These are phyloP conservation scores for Salix viminalis DNA, from an alignment of 345 rosid genomes.

Conservation along the genomic window DNA sequence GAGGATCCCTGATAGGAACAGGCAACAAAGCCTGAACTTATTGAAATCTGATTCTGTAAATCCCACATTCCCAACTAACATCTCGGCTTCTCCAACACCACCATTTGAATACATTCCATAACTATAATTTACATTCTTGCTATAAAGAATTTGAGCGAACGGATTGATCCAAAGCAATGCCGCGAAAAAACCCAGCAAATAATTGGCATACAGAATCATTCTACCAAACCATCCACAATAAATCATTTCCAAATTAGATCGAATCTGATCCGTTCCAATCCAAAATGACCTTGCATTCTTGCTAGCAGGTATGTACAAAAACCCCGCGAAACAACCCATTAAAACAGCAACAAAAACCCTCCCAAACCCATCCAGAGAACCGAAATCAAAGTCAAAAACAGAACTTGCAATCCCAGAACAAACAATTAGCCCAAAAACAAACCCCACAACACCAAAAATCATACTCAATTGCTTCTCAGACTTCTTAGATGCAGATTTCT, in stretches of 20 bases:
- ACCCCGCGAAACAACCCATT: conserved; percentile 61
- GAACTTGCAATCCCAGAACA: conserved; percentile 40
- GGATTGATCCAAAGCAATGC: conserved; percentile 88
- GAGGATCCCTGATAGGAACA: conserved; percentile 48
- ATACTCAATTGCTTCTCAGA: conserved; percentile 67
- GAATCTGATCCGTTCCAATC: conserved; percentile 89
- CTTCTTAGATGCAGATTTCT: conserved; percentile 81
- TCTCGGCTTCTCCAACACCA: conserved; percentile 17
- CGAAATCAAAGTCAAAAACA: conserved; percentile 60
- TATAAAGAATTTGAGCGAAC: conserved; percentile 47
- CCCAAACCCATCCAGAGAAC: conserved; percentile 48
- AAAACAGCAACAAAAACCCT: conserved; percentile 40
- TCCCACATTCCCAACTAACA: conserved; percentile 63
- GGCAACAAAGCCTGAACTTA: conserved; percentile 48
- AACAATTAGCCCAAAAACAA: conserved; percentile 47
- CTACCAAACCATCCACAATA: conserved; percentile 83
- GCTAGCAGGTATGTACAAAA: conserved; percentile 66
- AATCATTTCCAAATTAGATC: conserved; percentile 54
- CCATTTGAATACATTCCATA: conserved; percentile 7
- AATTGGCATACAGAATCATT: conserved; percentile 48
- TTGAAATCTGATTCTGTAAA: conserved; percentile 40
- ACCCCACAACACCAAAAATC: conserved; percentile 52
- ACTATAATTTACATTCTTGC: conserved; percentile 21
- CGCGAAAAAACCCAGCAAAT: conserved; percentile 42
- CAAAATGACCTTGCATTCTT: conserved; percentile 81